A percentile compares a stretch with the other conserved stretches of the same genome.
phyloP scores from a whole-genome alignment of 768 basidiomycete genomes.

The Suillus decipiens region DNA sequence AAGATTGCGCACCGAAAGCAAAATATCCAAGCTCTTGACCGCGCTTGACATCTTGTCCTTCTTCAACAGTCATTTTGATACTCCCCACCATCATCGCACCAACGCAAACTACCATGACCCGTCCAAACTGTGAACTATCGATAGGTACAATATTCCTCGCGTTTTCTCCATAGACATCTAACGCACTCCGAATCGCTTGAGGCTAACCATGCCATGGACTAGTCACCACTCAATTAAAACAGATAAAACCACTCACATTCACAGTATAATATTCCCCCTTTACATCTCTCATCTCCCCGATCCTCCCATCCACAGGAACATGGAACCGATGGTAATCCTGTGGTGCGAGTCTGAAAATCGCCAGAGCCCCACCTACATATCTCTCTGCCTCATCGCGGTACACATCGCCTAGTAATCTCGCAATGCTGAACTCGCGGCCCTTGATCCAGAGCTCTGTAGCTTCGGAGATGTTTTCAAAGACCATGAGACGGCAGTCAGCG shows the following conservation, averaged over 20 bases:
- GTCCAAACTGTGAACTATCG: constrained; percentile 85
- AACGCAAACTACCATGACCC: constrained; percentile 89
- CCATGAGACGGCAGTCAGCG: constrained; percentile 98
- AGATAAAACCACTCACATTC: constrained; percentile 54
- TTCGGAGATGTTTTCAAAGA: constrained; percentile 82
- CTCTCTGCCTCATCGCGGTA: constrained; percentile 70
- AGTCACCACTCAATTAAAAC: not conserved
- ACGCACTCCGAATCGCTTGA: constrained; percentile 86
- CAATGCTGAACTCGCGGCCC: constrained; percentile 88
- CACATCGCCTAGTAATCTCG: constrained; percentile 73
- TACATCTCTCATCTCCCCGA: constrained; percentile 84
- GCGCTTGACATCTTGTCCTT: constrained; percentile 76
- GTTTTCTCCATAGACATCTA: constrained; percentile 96
- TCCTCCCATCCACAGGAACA: constrained; percentile 78
- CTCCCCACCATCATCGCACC: constrained; percentile 97
- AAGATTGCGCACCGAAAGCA: constrained; percentile 73
- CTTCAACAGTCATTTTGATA: constrained; percentile 83
- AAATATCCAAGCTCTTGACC: constrained; percentile 95
- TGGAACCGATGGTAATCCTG: constrained; percentile 98
- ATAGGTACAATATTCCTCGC: constrained; percentile 91
- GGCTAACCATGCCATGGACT: constrained; percentile 48
- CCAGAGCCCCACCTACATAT: constrained; percentile 81
- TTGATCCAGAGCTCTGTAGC: constrained; percentile 97
- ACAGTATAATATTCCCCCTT: constrained; percentile 96
- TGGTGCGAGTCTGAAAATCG: constrained; percentile 89